Evolutionary conservation across 2,329 filamentous ascomycete genomes (phyloP).

Genomic region (Phaeosphaeria sp.): DNA sequence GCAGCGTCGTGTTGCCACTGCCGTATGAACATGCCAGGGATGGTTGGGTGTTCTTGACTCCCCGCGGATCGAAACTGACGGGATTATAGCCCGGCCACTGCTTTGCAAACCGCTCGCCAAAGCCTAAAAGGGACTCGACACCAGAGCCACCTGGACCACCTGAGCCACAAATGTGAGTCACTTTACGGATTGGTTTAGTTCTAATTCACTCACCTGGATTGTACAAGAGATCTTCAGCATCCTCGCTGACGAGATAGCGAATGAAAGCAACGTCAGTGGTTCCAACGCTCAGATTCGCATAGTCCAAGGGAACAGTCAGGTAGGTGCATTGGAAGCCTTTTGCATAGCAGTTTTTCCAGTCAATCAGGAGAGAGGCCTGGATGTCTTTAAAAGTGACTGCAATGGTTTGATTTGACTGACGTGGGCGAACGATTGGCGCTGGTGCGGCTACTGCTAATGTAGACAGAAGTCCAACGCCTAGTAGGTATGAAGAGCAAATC

Average conservation of each 20-base stretch:
- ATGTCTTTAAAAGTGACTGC: neutral
- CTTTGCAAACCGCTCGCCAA: neutral
- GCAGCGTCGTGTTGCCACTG: conserved; percentile 15
- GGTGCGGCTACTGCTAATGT: neutral
- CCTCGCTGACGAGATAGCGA: neutral
- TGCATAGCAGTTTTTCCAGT: neutral
- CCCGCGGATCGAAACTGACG: conserved; percentile 38
- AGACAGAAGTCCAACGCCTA: neutral
- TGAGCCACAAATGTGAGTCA: neutral
- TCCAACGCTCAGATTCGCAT: neutral
- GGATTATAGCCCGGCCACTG: conserved; percentile 25
- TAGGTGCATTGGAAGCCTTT: conserved; percentile 1
- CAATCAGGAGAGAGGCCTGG: neutral
- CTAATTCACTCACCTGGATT: conserved; percentile 15
- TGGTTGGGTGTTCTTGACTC: conserved; percentile 22
- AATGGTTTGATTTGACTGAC: neutral
- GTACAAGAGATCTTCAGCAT: conserved; percentile 10
- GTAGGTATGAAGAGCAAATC: neutral
- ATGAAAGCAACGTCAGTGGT: conserved; percentile 4
- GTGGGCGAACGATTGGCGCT: neutral
- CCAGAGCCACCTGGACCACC: conserved; percentile 42
- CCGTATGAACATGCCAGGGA: conserved; percentile 15
- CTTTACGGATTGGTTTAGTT: neutral
- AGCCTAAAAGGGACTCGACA: conserved; percentile 21
- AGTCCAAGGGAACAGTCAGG: conserved; percentile 5